These are phyloP conservation scores for Rhizodiscina lignyota DNA, from an alignment of 495 filamentous ascomycete genomes.

Conservation along the genomic window DNA sequence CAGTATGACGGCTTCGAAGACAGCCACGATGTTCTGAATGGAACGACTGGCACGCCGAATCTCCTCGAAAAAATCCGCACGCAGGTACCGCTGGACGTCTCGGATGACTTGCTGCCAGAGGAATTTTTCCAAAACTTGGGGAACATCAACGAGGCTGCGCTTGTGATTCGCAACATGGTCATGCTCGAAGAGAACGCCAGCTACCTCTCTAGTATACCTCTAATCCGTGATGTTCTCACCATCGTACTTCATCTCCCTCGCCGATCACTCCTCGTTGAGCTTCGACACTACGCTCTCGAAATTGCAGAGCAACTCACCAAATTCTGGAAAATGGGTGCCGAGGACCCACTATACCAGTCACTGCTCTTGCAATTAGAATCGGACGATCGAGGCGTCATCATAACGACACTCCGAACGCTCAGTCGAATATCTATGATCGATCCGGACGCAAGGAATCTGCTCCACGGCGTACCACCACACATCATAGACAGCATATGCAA, in stretches of 20 bases:
- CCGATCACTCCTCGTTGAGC: slow-evolving; percentile 57
- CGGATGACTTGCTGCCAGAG: slow-evolving; percentile 59
- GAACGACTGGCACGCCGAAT: slow-evolving; percentile 59
- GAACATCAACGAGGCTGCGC: slow-evolving; percentile 67
- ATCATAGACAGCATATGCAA: slow-evolving; percentile 55
- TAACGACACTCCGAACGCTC: slow-evolving; percentile 68
- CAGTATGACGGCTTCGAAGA: slow-evolving; percentile 39
- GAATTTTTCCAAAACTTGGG: slow-evolving; percentile 50
- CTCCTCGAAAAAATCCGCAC: slow-evolving; percentile 49
- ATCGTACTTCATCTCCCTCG: slow-evolving; percentile 66
- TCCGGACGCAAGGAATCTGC: slow-evolving; percentile 56
- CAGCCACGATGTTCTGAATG: slow-evolving; percentile 43
- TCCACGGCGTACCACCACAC: slow-evolving; percentile 50
- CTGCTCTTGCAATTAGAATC: slow-evolving; percentile 53
- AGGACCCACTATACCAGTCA: slow-evolving; percentile 65
- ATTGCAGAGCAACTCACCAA: slow-evolving; percentile 83
- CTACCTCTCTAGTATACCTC: slow-evolving; percentile 55
- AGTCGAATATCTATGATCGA: slow-evolving; percentile 69
- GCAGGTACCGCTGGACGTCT: slow-evolving; percentile 32
- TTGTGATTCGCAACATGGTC: slow-evolving; percentile 87
- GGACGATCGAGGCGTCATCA: slow-evolving; percentile 68
- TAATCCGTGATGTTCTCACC: slow-evolving; percentile 63
- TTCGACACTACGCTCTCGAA: slow-evolving; percentile 84
- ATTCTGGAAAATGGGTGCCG: slow-evolving; percentile 50
- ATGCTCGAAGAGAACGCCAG: slow-evolving; percentile 76